Evolutionary conservation across 75 land plant genomes (phyloP), one percentile per base, ranked within the genome.

Genomic region (Pseudotsuga menziesii): DNA sequence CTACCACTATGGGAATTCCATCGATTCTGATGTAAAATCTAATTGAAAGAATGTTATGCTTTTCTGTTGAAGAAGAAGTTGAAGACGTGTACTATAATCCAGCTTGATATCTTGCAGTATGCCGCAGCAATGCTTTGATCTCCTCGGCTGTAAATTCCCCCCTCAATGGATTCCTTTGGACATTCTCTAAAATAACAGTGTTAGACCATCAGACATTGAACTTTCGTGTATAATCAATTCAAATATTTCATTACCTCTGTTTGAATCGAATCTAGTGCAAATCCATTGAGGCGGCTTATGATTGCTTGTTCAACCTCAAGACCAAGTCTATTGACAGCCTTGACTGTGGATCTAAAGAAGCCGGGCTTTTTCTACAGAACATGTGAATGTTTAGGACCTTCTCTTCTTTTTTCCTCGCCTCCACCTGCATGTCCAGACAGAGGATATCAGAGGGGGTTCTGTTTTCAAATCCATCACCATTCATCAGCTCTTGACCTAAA

Each of bases 261-360:
- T 16, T 88, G 88, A 61, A 94, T 92, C 55, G 92, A 82, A 74
- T 94, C 98, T 72, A 94, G 81, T 2, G 94, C 93, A 73, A 94
- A 94, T 12, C 98, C 98, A 86, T 92, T 94, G 90, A 92, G 90
- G 79, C 98, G 90, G 87, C 95, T 92, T 61, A 94, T 92, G 59
- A 94, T 93, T 75, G 93, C 95, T 77, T 94, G 98, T 70, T 94
- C 91, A 19, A 92, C 87, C 64, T 94, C 98, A 66, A 94, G 82
- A 12, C 98, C 95, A 48, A 94, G 85, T 20, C 83, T 88, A 62
- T 94, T 95, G 15, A 94, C 81, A 20, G 91, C 93, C 39, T 89
- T 86, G 91, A 92, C 85, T 0, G 91, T 87, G 29, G 98, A 92
- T 20, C 87, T 83, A 73, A 92, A 77, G 25, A 94, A 80, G 22